Base-by-base conservation (phyloP, 2,329 filamentous ascomycete genomes). In the Cladosporium halotolerans region DNA sequence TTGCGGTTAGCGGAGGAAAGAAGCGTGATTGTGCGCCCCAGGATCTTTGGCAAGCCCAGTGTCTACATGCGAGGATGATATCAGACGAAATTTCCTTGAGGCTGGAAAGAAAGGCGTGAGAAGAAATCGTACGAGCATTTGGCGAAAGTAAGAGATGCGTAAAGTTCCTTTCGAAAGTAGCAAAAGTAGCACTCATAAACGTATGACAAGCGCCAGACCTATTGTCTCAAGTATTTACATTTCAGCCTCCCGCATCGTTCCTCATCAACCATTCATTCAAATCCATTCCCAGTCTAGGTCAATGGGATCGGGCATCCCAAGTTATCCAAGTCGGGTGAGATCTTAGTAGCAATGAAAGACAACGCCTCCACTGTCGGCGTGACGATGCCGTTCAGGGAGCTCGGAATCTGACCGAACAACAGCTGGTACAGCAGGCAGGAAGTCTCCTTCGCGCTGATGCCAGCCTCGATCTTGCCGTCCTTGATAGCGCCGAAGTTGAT, bases 351-450 rank as follows among this genome's bases (percentile, higher is more conserved):
- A 11, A 66, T 59, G 38, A 69, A 70, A 8, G 53, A 41, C 10
- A 73, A 56, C 1, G 65, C 63, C 31, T 69, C 60, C 14, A 73
- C 62, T 18, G 66, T 69, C 6, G 70, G 69, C 1, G 67, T 67
- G 14, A 73, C 49, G 4, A 73, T 38, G 10, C 67, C 60, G 54
- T 72, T 72, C 31, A 71, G 54, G 28, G 58, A 67, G 2, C 61
- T 64, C 3, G 74, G 74, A 1, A 76, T 62, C 9, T 55, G 57
- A 31, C 67, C 62, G 2, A 70, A 72, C 1, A 61, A 65, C 3
- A 76, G 58, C 59, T 74, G 71, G 57, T 76, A 76, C n/a, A 76
- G 54, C 57, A 76, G 57, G 55, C 74, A 77, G 8, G 64, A 32
- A 1, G 70, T 56, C 31, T 68, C 65, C 3, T 53, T 54, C 1